Base-by-base conservation (phyloP, 495 filamentous ascomycete species). In the Penicillium alfredii region DNA sequence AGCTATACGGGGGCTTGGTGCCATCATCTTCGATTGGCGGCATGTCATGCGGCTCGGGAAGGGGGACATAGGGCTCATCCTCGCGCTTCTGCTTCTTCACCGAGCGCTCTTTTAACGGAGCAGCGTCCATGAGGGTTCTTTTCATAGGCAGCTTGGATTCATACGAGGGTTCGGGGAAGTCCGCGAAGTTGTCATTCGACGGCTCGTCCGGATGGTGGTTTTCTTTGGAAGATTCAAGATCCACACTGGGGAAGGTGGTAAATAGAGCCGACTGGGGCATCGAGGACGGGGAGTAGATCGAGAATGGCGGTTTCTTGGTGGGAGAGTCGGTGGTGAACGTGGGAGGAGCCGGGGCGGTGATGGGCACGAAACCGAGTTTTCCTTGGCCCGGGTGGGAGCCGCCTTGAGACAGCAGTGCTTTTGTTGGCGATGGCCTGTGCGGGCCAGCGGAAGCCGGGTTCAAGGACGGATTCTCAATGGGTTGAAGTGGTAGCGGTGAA, bases 1-100 rank as follows among this genome's bases (percentile, higher is more conserved):
- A 98, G 60, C 90, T 96, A 49, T 87, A 87, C 4, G 72, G 74
- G 2, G 92, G 92, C 56, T 98, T 98, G 17, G 70, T 69, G 44
- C 88, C 90, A 55, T 96, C 86, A 54, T 98, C 92, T 38, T 82
- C 70, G 8, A 96, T 74, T 3, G 68, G 56, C 0, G 92, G 86
- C 69, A 94, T 88, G 11, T 85, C 78, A 41, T 82, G 72, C 18
- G 79, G 83, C 11, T 82, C 71, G 3, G 88, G 86, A 7, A 93
- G 53, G 11, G 68, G 55, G n/a, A 64, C 47, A 10, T 53, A 29
- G 23, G 55, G 25, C n/a, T 62, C 38, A 38, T 79, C 62, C 69
- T 78, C 56, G 46, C 47, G 45, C 49, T 75, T 54, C 43, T 57
- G 56, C 52, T 77, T 86, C 67, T 88, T 90, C n/a, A 56, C 58